phyloP scores from a whole-genome alignment of 75 land plant species.

The Pinus albicaulis region DNA sequence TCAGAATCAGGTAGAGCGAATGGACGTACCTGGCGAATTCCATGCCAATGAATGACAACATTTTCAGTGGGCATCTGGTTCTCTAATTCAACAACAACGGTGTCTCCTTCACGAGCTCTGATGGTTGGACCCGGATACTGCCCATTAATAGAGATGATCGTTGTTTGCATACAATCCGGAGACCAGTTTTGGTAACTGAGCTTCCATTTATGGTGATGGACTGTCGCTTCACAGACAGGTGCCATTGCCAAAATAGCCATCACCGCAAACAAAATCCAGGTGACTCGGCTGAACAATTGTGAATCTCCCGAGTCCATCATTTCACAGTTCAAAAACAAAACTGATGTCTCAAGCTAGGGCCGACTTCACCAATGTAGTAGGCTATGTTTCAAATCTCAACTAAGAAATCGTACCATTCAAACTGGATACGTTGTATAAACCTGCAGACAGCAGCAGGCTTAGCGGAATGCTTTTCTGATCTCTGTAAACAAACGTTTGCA shows the following conservation, averaged over 20 bases:
- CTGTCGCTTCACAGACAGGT: not conserved
- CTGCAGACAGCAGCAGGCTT: too few relatives aligned
- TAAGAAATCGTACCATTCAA: too few relatives aligned
- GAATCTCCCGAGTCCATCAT: not conserved
- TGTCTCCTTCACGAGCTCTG: conserved; percentile 64
- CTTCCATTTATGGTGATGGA: not conserved
- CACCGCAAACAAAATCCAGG: not conserved
- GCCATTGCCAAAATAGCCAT: not conserved
- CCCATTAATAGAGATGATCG: not conserved
- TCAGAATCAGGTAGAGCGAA: not conserved
- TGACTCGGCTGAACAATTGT: not conserved
- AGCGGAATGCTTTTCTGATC: too few relatives aligned
- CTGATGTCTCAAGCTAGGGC: too few relatives aligned
- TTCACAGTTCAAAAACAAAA: not conserved
- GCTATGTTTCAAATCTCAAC: too few relatives aligned
- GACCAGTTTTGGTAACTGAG: not conserved
- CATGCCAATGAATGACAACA: conserved; percentile 87
- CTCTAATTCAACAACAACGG: conserved; percentile 60
- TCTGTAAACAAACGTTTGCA: too few relatives aligned
- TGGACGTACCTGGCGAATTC: conserved; percentile 60
- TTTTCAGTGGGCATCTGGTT: conserved; percentile 67
- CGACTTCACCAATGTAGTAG: too few relatives aligned
- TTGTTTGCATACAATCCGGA: not conserved
- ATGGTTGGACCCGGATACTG: conserved; percentile 73
- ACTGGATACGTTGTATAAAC: too few relatives aligned